A percentile compares a stretch with the other conserved stretches of the same genome.
phyloP scores from a whole-genome alignment of 495 filamentous ascomycete genomes.

The Xylona heveae region DNA sequence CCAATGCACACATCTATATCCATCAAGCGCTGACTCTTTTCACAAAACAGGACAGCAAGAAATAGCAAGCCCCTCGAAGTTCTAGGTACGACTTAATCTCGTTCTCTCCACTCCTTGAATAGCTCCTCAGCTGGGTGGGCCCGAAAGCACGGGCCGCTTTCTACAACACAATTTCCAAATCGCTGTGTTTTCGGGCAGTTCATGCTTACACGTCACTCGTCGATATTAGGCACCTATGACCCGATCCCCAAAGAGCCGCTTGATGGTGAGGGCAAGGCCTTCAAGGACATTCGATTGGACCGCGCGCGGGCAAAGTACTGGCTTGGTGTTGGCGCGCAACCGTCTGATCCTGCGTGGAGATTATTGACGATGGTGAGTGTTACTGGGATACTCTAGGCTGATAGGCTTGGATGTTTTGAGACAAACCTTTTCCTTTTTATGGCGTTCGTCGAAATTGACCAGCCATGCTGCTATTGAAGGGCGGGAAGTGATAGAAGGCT shows the following conservation, averaged over 20 bases:
- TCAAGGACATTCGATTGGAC: slow-evolving; percentile 85
- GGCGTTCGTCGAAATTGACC: no score
- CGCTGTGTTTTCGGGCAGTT: background rate
- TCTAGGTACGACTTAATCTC: slow-evolving; percentile 24
- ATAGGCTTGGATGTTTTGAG: background rate
- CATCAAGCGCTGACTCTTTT: no score
- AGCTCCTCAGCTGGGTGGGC: no score
- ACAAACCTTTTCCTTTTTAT: background rate
- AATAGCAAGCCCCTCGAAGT: slow-evolving; percentile 83
- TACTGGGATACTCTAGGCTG: slow-evolving; percentile 20
- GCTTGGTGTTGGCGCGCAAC: slow-evolving; percentile 91
- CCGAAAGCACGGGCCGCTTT: no score
- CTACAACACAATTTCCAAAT: no score
- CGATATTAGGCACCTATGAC: slow-evolving; percentile 67
- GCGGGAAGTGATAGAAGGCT: no score
- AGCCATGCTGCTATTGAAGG: no score
- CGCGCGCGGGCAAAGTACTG: slow-evolving; percentile 69
- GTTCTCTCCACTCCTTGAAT: no score
- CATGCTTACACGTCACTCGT: background rate
- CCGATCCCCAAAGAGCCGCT: slow-evolving; percentile 60
- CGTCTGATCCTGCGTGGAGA: slow-evolving; percentile 72
- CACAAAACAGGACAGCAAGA: slow-evolving; percentile 47
- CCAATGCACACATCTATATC: slow-evolving; percentile 1
- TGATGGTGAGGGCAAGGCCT: slow-evolving; percentile 36
- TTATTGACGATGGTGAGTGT: slow-evolving; percentile 69